phyloP scores from a whole-genome alignment of 2,329 filamentous ascomycete genomes.

The Triangularia setosa region DNA sequence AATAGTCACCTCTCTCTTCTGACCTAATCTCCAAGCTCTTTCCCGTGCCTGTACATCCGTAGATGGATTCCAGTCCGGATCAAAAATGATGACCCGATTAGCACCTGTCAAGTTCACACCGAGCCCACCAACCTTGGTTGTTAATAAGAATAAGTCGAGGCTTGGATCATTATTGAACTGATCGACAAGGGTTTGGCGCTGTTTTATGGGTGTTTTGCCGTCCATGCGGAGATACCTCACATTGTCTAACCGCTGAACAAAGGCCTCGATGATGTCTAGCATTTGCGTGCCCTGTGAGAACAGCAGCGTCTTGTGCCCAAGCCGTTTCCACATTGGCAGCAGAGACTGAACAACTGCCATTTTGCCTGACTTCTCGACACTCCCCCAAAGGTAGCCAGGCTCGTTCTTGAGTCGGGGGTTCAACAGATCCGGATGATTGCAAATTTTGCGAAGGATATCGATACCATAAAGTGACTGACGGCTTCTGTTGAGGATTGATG shows the following conservation, averaged over 20 bases:
- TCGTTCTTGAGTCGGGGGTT: conserved; percentile 57
- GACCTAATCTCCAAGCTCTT: conserved; percentile 89
- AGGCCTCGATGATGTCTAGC: conserved; percentile 88
- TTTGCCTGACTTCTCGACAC: conserved; percentile 78
- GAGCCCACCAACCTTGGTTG: conserved; percentile 90
- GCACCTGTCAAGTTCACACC: conserved; percentile 94
- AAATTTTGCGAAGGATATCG: conserved; percentile 90
- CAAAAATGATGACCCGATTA: conserved; percentile 94
- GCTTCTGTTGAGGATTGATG: conserved; percentile 70
- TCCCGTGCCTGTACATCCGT: conserved; percentile 94
- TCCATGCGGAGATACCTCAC: conserved; percentile 88
- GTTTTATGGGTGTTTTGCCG: conserved; percentile 81
- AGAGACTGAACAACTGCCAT: conserved; percentile 91
- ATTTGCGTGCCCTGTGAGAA: conserved; percentile 94
- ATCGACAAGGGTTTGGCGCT: conserved; percentile 86
- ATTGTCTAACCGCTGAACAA: conserved; percentile 62
- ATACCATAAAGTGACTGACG: conserved; percentile 84
- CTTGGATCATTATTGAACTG: conserved; percentile 80
- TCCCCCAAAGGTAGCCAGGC: conserved; percentile 71
- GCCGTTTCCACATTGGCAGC: conserved; percentile 80
- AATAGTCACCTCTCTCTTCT: conserved; percentile 92
- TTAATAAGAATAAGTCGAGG: conserved; percentile 85
- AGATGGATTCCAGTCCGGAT: conserved; percentile 98
- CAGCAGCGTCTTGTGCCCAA: conserved; percentile 87
- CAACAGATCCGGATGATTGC: conserved; percentile 90